phyloP scores from a whole-genome alignment of 106 monocot genomes.

The Ottelia alismoides region DNA sequence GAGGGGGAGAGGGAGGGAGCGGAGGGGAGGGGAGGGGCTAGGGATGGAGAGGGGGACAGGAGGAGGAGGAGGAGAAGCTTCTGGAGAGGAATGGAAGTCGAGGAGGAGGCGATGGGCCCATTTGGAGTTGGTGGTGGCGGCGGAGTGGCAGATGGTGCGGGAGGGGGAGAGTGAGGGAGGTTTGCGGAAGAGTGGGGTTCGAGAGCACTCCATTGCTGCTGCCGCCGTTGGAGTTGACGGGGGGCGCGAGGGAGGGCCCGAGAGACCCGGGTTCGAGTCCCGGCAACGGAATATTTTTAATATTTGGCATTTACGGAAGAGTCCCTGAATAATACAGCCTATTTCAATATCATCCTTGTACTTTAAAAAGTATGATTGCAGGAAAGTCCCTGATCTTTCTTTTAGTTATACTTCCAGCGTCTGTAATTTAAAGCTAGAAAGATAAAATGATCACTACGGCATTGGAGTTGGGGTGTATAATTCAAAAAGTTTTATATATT shows the following conservation, averaged over 20 bases:
- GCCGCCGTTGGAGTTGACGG: not conserved
- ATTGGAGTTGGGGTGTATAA: no score
- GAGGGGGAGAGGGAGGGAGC: constrained; percentile 57
- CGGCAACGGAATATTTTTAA: constrained; percentile 23
- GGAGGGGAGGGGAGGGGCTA: constrained; percentile 17
- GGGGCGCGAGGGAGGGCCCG: constrained; percentile 8
- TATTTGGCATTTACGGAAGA: no score
- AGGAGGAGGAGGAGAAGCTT: constrained; percentile 5
- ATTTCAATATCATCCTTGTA: no score
- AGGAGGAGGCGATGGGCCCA: constrained; percentile 83
- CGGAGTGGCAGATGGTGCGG: constrained; percentile 16
- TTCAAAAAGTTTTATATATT: no score
- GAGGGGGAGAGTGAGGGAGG: not conserved
- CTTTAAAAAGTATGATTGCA: no score
- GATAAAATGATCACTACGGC: no score
- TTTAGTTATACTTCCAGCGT: no score
- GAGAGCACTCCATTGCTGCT: no score
- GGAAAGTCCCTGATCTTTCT: no score
- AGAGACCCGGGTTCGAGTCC: constrained; percentile 38
- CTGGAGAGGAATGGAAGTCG: constrained; percentile 58
- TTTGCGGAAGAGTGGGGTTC: not conserved
- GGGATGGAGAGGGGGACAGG: constrained; percentile 9
- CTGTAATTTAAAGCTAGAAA: no score
- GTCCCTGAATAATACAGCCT: no score
- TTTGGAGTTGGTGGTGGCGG: constrained; percentile 7